Evolutionary conservation across 2,329 filamentous ascomycete genomes (phyloP).

Genomic region (Penicillium thymicola): DNA sequence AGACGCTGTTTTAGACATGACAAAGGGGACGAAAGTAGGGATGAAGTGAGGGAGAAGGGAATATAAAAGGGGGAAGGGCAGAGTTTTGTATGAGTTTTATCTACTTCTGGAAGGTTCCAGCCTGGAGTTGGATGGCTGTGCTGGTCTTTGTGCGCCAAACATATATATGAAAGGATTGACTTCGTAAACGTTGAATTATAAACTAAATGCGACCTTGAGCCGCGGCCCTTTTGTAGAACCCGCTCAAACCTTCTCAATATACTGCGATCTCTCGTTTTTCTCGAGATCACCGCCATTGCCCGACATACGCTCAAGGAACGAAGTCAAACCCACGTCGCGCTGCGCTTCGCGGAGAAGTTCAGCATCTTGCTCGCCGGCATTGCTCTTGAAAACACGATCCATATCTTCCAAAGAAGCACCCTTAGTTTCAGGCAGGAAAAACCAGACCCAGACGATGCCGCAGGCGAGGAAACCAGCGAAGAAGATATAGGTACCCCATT

Average conservation of each 20-base stretch:
- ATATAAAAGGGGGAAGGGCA: too few species aligned
- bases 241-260: slow-evolving; percentile 19
- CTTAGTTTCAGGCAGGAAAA: slow-evolving; percentile 55
- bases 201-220: not conserved
- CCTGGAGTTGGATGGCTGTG: too few species aligned
- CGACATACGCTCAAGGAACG: slow-evolving; percentile 20
- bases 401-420: slow-evolving; percentile 55
- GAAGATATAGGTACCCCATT: slow-evolving; percentile 32
- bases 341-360: slow-evolving; percentile 25
- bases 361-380: slow-evolving; percentile 28
- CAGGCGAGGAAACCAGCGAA: slow-evolving; percentile 26
- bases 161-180: too few species aligned
- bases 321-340: slow-evolving; percentile 24
- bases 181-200: not conserved
- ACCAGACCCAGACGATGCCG: slow-evolving; percentile 28
- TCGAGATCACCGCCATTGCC: slow-evolving; percentile 15
- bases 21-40: not conserved
- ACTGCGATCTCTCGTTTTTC: slow-evolving; percentile 17
- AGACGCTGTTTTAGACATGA: not conserved
- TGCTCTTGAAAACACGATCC: slow-evolving; percentile 40
- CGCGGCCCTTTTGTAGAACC: not conserved
- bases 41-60: not conserved
- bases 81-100: not conserved
- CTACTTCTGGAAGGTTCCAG: not conserved
- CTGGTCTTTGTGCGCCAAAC: too few species aligned